These are phyloP conservation scores for Pyrrhoderma noxium DNA, from an alignment of 1,284 basidiomycete genomes.

Conservation along the genomic window DNA sequence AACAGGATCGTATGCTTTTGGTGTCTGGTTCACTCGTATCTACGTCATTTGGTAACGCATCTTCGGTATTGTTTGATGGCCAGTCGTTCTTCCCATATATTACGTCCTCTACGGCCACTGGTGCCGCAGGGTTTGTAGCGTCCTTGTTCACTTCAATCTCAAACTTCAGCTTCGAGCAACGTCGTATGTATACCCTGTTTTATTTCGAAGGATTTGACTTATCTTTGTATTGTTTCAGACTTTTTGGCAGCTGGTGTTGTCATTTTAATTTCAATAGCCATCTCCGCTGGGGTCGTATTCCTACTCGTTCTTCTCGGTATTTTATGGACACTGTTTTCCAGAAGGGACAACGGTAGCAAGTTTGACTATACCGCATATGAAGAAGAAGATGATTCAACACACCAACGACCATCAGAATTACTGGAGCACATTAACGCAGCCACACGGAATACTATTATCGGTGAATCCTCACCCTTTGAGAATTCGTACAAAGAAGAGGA, in stretches of 20 bases:
- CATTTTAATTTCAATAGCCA: conserved; percentile 95
- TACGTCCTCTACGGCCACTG: conserved; percentile 58
- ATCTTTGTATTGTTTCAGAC: conserved; percentile 29
- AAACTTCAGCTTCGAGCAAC: conserved; percentile 66
- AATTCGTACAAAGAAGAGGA: conserved; percentile 48
- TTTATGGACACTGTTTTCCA: conserved; percentile 80
- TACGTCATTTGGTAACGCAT: conserved; percentile 68
- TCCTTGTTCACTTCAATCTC: conserved; percentile 78
- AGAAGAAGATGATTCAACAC: conserved; percentile 66
- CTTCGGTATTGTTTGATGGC: conserved; percentile 86
- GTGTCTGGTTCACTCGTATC: conserved; percentile 78
- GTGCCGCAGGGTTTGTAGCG: conserved; percentile 66
- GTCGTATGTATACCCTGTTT: conserved; percentile 42
- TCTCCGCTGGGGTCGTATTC: conserved; percentile 92
- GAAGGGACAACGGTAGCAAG: conserved; percentile 60
- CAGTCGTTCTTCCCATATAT: conserved; percentile 80
- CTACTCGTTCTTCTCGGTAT: conserved; percentile 83
- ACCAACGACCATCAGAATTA: conserved; percentile 71
- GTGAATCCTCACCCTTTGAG: conserved; percentile 39
- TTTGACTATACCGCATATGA: conserved; percentile 46
- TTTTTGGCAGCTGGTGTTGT: conserved; percentile 89
- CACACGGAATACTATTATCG: conserved; percentile 65
- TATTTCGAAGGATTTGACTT: conserved; percentile 32
- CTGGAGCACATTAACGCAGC: conserved; percentile 86
- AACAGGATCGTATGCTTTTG: conserved; percentile 85